Evolutionary conservation across 2,329 filamentous ascomycete genomes (phyloP).

Genomic region (Phaeosphaeria sp.): DNA sequence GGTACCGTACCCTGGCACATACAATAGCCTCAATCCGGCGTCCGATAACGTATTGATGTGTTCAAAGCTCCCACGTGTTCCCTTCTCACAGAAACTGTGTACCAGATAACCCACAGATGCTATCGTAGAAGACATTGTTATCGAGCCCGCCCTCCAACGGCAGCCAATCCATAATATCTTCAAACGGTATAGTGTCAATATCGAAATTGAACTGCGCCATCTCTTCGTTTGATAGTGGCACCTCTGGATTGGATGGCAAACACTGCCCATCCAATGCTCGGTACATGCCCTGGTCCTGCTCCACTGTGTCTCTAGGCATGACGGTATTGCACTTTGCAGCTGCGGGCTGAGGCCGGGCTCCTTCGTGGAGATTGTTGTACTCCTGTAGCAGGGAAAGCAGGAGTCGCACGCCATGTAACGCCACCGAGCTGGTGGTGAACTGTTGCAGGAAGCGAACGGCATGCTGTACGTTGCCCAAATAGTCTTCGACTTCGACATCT

Average conservation of each 20-base stretch:
- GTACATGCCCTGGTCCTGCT: slow-evolving; percentile 7
- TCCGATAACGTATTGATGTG: no score
- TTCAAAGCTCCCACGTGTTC: not conserved
- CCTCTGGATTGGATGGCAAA: slow-evolving; percentile 5
- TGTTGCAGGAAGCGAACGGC: slow-evolving; percentile 41
- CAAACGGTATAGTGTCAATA: slow-evolving; percentile 34
- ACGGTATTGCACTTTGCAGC: slow-evolving; percentile 3
- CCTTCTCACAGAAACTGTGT: not conserved
- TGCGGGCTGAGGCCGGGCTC: slow-evolving; percentile 6
- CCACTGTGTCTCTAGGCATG: slow-evolving; percentile 15
- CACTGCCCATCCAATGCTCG: not conserved
- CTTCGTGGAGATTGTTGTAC: slow-evolving; percentile 28
- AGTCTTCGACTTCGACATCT: slow-evolving; percentile 31
- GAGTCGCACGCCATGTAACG: slow-evolving; percentile 47
- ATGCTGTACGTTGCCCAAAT: slow-evolving; percentile 39
- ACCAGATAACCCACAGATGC: slow-evolving; percentile 2
- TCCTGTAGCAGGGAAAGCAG: slow-evolving; percentile 45
- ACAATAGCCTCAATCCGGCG: no score
- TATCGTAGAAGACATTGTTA: slow-evolving; percentile 32
- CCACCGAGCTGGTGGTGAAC: slow-evolving; percentile 49
- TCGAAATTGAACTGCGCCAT: slow-evolving; percentile 27
- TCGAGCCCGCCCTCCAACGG: slow-evolving; percentile 30
- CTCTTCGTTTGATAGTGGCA: slow-evolving; percentile 17
- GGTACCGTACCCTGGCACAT: no score
- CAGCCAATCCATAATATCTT: slow-evolving; percentile 33